These are phyloP conservation scores for Hyaloraphidium curvatum DNA, from an alignment of 192 early-diverging fungal genomes.

Conservation along the genomic window DNA sequence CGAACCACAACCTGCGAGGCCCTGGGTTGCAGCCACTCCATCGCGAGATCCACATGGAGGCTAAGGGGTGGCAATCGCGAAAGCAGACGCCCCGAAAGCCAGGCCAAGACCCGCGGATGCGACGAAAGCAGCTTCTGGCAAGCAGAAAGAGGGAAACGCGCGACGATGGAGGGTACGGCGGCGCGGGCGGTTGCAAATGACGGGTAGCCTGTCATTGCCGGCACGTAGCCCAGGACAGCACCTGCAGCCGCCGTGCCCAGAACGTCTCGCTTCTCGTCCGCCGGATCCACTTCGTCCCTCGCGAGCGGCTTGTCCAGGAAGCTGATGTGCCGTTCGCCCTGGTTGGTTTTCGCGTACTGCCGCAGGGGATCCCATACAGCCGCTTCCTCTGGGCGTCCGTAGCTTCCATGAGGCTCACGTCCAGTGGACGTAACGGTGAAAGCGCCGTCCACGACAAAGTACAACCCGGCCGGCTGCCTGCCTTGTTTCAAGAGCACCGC, in stretches of 20 bases:
- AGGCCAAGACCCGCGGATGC: slow-evolving; percentile 65
- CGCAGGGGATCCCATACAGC: slow-evolving; percentile 18
- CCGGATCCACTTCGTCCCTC: not conserved
- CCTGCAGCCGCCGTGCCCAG: slow-evolving; percentile 35
- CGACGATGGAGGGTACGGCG: slow-evolving; percentile 61
- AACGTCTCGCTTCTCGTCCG: slow-evolving; percentile 1
- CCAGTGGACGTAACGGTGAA: slow-evolving; percentile 24
- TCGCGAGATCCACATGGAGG: slow-evolving; percentile 32
- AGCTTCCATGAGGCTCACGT: slow-evolving; percentile 7
- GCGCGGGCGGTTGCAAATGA: slow-evolving; percentile 71
- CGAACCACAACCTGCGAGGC: slow-evolving; percentile 84
- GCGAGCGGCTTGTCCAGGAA: slow-evolving; percentile 14
- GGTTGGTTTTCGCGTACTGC: too few relatives aligned
- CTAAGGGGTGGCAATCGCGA: slow-evolving; percentile 58
- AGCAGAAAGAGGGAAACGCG: slow-evolving; percentile 61
- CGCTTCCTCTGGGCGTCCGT: slow-evolving; percentile 7
- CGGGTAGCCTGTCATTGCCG: slow-evolving; percentile 76
- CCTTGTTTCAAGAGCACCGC: slow-evolving; percentile 18
- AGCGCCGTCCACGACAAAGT: slow-evolving; percentile 85
- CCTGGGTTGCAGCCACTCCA: slow-evolving; percentile 84
- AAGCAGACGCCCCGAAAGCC: slow-evolving; percentile 72
- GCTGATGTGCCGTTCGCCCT: slow-evolving; percentile 7
- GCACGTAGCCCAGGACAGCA: slow-evolving; percentile 78
- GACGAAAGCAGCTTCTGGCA: slow-evolving; percentile 70
- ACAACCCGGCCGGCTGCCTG: slow-evolving; percentile 60